These are phyloP conservation scores for Endogone sp. DNA, from an alignment of 192 early-diverging fungal species.

Conservation along the genomic window DNA sequence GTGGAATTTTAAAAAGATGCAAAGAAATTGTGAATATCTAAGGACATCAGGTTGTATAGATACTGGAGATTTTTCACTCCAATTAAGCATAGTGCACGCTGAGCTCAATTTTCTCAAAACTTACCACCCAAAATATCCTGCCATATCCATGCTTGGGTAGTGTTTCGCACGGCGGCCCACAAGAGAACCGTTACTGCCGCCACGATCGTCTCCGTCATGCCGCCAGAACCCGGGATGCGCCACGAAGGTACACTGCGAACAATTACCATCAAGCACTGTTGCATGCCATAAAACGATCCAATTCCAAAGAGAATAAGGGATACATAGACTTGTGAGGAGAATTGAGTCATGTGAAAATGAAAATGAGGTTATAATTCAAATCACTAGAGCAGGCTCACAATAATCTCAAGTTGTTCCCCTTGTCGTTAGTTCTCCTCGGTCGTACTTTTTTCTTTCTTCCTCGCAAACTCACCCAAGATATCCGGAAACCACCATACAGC, in stretches of 20 bases:
- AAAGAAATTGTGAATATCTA: neutral
- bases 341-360: neutral
- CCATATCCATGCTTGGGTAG: constrained; percentile 32
- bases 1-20: neutral
- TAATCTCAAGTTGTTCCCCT: no score
- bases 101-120: no score
- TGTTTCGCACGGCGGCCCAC: constrained; percentile 31
- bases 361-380: neutral
- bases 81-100: no score
- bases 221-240: neutral
- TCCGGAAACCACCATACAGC: constrained; percentile 36
- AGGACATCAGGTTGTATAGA: no score
- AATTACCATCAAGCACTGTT: constrained; percentile 22
- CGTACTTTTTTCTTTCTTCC: no score
- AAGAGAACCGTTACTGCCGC: constrained; percentile 19
- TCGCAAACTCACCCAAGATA: constrained; percentile 20
- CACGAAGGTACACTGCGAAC: constrained; percentile 14
- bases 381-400: no score
- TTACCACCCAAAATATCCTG: constrained; percentile 36
- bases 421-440: no score
- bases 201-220: constrained; percentile 13
- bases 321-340: constrained; percentile 19
- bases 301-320: constrained; percentile 29
- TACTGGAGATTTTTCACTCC: no score
- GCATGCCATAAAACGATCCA: constrained; percentile 35